These are phyloP conservation scores for Henckelia pumila DNA, from an alignment of 257 asterid species.

Conservation along the genomic window DNA sequence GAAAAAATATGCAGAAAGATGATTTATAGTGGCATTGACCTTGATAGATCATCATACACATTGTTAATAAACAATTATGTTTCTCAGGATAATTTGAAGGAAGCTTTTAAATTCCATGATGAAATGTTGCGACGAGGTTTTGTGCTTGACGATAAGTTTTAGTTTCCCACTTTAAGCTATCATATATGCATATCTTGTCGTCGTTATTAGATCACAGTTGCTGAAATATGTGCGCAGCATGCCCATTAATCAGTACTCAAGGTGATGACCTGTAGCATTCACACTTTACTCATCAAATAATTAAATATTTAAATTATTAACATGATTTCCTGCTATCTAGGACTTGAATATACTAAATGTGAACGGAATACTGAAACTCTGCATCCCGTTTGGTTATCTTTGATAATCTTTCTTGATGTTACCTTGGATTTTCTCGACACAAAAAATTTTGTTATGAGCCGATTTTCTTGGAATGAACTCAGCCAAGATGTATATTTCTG, in stretches of 20 bases:
- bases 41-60: slow-evolving; percentile 53
- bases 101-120: slow-evolving; percentile 67
- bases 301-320: neutral
- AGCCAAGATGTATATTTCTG: neutral
- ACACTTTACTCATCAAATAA: neutral
- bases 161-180: slow-evolving; percentile 23
- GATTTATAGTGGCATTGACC: slow-evolving; percentile 43
- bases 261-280: slow-evolving; percentile 13
- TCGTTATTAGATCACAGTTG: slow-evolving; percentile 10
- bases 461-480: neutral
- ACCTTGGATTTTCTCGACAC: neutral
- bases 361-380: neutral
- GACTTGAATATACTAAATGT: neutral
- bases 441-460: neutral
- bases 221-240: slow-evolving; percentile 4
- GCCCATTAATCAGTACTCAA: neutral
- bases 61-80: slow-evolving; percentile 60
- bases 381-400: neutral
- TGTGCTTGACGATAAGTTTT: slow-evolving; percentile 72
- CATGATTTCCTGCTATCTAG: slow-evolving; percentile 1
- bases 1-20: slow-evolving; percentile 40
- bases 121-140: slow-evolving; percentile 73
- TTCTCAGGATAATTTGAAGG: slow-evolving; percentile 55
- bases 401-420: neutral
- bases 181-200: neutral